These are phyloP conservation scores for Peterozyma xylosa DNA, from an alignment of 805 yeast species.

Conservation along the genomic window DNA sequence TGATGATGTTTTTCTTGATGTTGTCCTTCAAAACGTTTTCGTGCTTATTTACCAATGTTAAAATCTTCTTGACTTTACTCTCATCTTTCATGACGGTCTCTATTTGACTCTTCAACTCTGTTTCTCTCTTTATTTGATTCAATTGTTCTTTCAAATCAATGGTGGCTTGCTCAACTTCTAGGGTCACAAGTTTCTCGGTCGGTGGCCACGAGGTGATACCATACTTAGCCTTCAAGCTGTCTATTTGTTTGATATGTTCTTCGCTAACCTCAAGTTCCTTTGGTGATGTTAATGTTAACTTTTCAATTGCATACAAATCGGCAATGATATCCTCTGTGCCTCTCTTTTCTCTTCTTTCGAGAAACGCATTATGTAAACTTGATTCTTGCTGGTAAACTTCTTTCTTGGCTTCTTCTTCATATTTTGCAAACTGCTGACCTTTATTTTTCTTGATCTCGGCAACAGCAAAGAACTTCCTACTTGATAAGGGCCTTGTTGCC, in stretches of 20 bases:
- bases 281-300: constrained; percentile 9
- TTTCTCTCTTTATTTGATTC: constrained; percentile 24
- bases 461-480: constrained; percentile 78
- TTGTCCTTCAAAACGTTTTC: constrained; percentile 36
- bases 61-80: constrained; percentile 23
- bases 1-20: constrained; percentile 63
- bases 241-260: constrained; percentile 29
- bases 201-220: constrained; percentile 41
- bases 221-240: constrained; percentile 34
- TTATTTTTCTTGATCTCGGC: constrained; percentile 85
- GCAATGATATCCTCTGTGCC: constrained; percentile 17
- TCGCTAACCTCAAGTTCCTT: constrained; percentile 8
- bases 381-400: constrained; percentile 64
- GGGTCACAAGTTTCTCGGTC: constrained; percentile 27
- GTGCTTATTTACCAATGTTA: constrained; percentile 26
- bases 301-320: constrained; percentile 19
- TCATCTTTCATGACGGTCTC: constrained; percentile 16
- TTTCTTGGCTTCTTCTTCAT: constrained; percentile 64
- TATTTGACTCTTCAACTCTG: constrained; percentile 19
- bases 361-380: constrained; percentile 44
- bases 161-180: constrained; percentile 21
- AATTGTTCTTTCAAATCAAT: constrained; percentile 22
- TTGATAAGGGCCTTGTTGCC: constrained; percentile 76
- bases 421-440: constrained; percentile 86
- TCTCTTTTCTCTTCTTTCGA: constrained; percentile 34